Evolutionary conservation across 163 green algal species (phyloP).

Genomic region (Chlamydomonas reinhardtii): DNA sequence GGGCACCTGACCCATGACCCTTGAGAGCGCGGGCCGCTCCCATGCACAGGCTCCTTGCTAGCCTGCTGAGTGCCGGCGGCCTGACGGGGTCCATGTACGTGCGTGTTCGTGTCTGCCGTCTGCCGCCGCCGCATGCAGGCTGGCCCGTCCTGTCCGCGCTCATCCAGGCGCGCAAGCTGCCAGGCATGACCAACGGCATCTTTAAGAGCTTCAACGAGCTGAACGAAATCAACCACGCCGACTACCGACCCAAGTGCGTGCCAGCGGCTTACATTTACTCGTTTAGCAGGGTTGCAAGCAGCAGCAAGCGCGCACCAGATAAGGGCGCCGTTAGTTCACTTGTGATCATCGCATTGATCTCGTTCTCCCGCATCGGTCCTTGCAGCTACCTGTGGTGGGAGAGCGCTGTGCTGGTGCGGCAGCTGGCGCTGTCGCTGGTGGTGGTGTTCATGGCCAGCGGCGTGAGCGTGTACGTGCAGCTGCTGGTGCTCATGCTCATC

Average conservation of each 20-base stretch:
- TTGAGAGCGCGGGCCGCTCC: no score
- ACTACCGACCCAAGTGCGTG: neutral
- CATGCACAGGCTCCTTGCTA: no score
- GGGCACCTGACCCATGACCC: no score
- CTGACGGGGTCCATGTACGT: no score
- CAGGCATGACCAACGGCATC: no score
- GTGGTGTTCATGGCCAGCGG: slow-evolving; percentile 12
- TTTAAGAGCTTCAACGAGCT: neutral
- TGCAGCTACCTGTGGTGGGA: slow-evolving; percentile 39
- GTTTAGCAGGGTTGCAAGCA: neutral
- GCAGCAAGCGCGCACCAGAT: no score
- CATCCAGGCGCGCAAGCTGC: neutral
- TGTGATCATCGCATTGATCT: neutral
- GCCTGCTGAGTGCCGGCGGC: no score
- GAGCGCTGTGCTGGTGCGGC: slow-evolving; percentile 38
- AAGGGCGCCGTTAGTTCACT: no score
- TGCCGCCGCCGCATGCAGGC: neutral
- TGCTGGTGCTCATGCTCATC: slow-evolving; percentile 5
- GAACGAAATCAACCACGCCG: neutral
- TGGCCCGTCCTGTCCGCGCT: neutral
- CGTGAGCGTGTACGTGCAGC: slow-evolving; percentile 1
- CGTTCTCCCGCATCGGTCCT: neutral
- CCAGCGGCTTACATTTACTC: neutral
- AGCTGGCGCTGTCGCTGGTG: slow-evolving; percentile 2
- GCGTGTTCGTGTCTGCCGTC: no score